Base-by-base conservation (phyloP, 2,329 filamentous ascomycete species). In the Penicillium sp. region DNA sequence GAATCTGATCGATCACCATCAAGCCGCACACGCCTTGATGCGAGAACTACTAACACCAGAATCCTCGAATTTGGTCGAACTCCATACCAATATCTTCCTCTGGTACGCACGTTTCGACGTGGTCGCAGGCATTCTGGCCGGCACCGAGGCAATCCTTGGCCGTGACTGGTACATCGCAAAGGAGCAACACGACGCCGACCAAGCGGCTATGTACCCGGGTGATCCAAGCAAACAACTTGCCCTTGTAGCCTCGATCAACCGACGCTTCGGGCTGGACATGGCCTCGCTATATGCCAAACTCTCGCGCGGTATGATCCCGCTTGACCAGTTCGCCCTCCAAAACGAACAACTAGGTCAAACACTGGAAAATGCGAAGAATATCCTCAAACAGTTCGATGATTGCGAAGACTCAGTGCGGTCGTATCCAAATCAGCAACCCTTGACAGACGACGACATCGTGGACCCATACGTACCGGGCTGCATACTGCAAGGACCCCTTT, bases 91-190 rank as follows among this genome's bases (percentile, higher is more conserved):
- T 70, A 87, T 95, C 48, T 84, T 96, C 53, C 83, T 84, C n/a
- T 98, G 95, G 95, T 97, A 97, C 75, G 84, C 88, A 33, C 88
- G 93, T 38, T 96, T 96, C 72, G 95, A 98, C 74, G 83, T 93
- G 10, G 91, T 93, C 59, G 88, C 92, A 6, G 90, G 91, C 1
- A 85, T 97, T 63, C 88, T 97, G 82, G 91, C 91, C 26, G 90
- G 91, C 1, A 90, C 90, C 66, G 87, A 89, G 67, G 88, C 91
- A 0, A 85, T 88, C 2, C 81, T 98, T 14, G 84, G 88, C 6
- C 85, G 87, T 51, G 88, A 92, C 61, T 98, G 93, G 93, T 93
- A 94, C 70, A 81, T 83, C 2, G 80, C 82, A 7, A 84, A 86
- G 58, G 82, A 89, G 46, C 81, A 87, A 3, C 89, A 86, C 72